Conservation (phyloP, 345 rosid species). For the Theobroma cacao region DNA sequence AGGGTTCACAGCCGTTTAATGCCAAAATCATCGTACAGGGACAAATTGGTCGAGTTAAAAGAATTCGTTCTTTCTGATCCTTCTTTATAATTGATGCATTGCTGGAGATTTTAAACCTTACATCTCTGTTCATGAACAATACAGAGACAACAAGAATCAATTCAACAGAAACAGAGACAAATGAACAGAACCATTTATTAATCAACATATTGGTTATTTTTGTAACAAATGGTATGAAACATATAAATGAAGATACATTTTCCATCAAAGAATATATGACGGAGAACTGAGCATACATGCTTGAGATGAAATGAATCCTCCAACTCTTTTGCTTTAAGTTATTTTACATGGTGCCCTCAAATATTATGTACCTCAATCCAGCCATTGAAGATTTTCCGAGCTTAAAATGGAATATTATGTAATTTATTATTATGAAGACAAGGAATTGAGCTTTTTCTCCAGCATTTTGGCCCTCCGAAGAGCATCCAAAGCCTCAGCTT, state of each 20-base stretch:
- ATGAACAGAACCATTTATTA: not conserved
- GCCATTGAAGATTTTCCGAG: not conserved
- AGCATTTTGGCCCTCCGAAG: slow-evolving; percentile 69
- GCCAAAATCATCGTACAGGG: not conserved
- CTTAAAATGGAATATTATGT: not conserved
- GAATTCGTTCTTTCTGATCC: not conserved
- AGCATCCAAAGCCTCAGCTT: slow-evolving; percentile 86
- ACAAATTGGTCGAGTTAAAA: too few species aligned
- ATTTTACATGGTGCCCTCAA: not conserved
- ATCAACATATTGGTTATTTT: not conserved
- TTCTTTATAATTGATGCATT: not conserved
- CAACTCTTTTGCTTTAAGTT: not conserved
- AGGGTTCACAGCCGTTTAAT: too few species aligned
- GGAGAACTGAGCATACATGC: not conserved
- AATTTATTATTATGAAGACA: slow-evolving; percentile 29
- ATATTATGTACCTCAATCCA: not conserved
- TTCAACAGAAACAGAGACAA: not conserved
- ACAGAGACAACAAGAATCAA: not conserved
- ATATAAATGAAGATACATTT: not conserved
- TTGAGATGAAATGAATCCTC: not conserved
- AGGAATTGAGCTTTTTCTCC: slow-evolving; percentile 66
- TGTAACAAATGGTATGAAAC: not conserved
- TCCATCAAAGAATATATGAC: not conserved
- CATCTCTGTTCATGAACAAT: not conserved
- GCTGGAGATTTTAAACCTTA: not conserved